These are phyloP conservation scores for Paracamarosporium sp. DNA, from an alignment of 2,329 filamentous ascomycete species.

Conservation along the genomic window DNA sequence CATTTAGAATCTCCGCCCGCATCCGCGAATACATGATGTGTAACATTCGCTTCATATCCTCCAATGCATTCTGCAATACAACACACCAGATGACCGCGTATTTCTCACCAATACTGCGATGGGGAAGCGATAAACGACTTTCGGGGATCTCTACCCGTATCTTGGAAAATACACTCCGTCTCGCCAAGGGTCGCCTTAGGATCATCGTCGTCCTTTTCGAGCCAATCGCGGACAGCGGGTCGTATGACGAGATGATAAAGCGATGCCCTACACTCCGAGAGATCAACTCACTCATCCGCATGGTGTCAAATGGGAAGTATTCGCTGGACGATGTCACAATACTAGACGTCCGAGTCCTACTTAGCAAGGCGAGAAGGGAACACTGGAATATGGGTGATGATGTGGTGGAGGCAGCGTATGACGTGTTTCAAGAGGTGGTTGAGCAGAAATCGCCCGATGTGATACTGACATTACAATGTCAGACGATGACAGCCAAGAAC, in stretches of 20 bases:
- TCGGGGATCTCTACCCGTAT: neutral
- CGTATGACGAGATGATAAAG: conserved; percentile 1
- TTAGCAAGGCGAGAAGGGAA: conserved; percentile 3
- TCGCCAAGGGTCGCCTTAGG: conserved; percentile 2
- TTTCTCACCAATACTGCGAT: neutral
- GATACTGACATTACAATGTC: conserved; percentile 5
- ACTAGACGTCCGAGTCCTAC: neutral
- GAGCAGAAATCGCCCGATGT: conserved; percentile 3
- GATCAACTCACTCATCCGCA: neutral
- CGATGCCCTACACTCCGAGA: conserved; percentile 5
- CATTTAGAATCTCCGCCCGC: neutral
- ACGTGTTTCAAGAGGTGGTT: conserved; percentile 6
- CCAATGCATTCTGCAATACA: neutral
- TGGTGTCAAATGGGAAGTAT: neutral
- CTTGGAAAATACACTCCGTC: conserved; percentile 5
- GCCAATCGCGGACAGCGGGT: conserved; percentile 3
- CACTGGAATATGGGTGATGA: neutral
- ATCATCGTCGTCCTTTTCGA: conserved; percentile 6
- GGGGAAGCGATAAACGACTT: neutral
- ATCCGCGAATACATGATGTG: neutral
- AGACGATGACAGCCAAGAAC: conserved; percentile 4
- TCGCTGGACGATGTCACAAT: conserved; percentile 5
- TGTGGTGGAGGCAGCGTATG: conserved; percentile 4
- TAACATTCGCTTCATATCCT: neutral
- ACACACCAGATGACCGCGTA: neutral